These are phyloP conservation scores for Phalaenopsis hybrid DNA, from an alignment of 116 monocot species.

Conservation along the genomic window DNA sequence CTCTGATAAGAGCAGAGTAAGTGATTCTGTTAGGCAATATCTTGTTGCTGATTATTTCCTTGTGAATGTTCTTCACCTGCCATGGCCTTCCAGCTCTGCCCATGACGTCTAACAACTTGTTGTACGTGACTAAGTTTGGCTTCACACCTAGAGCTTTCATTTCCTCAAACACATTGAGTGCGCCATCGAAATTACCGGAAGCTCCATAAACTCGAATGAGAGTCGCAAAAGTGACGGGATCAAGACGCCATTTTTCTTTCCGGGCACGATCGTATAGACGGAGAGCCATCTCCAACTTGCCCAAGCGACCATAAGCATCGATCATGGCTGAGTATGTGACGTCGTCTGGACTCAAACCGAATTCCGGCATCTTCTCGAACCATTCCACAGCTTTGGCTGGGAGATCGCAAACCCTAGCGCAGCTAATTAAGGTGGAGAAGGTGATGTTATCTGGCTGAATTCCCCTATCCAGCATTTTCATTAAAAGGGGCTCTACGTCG, in stretches of 20 bases:
- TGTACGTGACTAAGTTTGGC: conserved; percentile 64
- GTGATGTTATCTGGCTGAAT: conserved; percentile 60
- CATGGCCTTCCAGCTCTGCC: conserved; percentile 61
- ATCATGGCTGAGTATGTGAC: conserved; percentile 79
- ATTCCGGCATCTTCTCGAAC: conserved; percentile 80
- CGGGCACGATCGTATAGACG: conserved; percentile 57
- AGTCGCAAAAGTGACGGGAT: conserved; percentile 54
- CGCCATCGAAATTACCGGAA: conserved; percentile 78
- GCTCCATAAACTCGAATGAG: conserved; percentile 43
- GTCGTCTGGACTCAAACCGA: conserved; percentile 41
- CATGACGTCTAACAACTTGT: conserved; percentile 68
- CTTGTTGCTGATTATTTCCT: conserved; percentile 41
- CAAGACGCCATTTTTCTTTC: conserved; percentile 44
- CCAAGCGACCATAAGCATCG: conserved; percentile 60
- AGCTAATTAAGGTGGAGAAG: conserved; percentile 67
- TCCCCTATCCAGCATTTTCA: conserved; percentile 42
- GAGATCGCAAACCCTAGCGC: conserved; percentile 49
- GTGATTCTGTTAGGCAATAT: conserved; percentile 38
- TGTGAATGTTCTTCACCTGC: conserved; percentile 57
- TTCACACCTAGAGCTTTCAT: conserved; percentile 70
- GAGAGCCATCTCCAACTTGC: conserved; percentile 52
- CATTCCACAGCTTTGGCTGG: conserved; percentile 63
- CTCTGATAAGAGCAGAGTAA: conserved; percentile 35
- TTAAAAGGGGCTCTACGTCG: conserved; percentile 29
- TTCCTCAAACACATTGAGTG: conserved; percentile 74